A percentile compares a stretch with the other conserved stretches of the same genome.
phyloP scores from a whole-genome alignment of 192 early-diverging fungal species.

The Coemansia sp. region DNA sequence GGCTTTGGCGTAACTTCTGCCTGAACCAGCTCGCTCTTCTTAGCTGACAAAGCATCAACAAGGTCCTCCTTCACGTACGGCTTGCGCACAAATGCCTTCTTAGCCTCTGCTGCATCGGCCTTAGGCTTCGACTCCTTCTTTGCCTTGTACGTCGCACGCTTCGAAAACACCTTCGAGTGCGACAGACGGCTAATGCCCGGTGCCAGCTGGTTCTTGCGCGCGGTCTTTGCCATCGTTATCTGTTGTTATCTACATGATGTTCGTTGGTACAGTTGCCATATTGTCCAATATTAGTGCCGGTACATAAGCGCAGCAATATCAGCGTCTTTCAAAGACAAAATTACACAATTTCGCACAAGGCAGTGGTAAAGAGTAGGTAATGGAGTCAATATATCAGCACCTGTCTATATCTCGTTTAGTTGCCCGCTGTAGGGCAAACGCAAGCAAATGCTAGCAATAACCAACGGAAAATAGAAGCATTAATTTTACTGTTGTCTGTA shows the following conservation, averaged over 20 bases:
- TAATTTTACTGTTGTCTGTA: neutral
- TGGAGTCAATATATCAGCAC: neutral
- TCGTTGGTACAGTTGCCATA: neutral
- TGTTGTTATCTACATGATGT: conserved; percentile 31
- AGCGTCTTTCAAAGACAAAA: neutral
- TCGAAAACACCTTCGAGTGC: conserved; percentile 79
- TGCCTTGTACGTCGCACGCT: conserved; percentile 89
- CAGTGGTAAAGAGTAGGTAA: neutral
- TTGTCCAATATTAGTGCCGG: neutral
- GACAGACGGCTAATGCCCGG: conserved; percentile 82
- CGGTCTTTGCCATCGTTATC: conserved; percentile 62
- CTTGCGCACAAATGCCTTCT: conserved; percentile 46
- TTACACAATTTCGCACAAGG: neutral
- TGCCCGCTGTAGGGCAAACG: neutral
- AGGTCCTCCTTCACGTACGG: conserved; percentile 71
- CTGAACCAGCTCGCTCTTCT: conserved; percentile 69
- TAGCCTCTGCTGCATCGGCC: conserved; percentile 15
- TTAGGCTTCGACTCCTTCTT: conserved; percentile 63
- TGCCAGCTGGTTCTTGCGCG: conserved; percentile 79
- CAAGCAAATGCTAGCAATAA: neutral
- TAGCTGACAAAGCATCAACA: conserved; percentile 70
- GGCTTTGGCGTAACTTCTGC: conserved; percentile 79
- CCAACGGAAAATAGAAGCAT: neutral
- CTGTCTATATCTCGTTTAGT: neutral
- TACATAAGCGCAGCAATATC: neutral